Evolutionary conservation across 352 stramenopile genomes (phyloP).

Genomic region (Thalassiosira oceanica): DNA sequence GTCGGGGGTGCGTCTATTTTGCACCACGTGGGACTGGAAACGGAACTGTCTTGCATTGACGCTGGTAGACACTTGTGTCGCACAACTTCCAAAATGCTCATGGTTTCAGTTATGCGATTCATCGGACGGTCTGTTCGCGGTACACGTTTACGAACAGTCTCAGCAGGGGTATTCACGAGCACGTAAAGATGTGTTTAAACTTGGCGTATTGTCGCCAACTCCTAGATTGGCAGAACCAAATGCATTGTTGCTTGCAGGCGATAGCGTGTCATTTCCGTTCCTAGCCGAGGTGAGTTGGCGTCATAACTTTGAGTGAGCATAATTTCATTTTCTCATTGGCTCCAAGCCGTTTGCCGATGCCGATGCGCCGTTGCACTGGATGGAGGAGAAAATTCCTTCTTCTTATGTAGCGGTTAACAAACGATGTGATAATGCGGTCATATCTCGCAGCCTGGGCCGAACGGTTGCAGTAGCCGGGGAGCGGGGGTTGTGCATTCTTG

Average conservation of each 20-base stretch:
- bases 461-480: slow-evolving; percentile 39
- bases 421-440: slow-evolving; percentile 25
- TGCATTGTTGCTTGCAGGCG: slow-evolving; percentile 20
- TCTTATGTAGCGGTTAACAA: slow-evolving; percentile 37
- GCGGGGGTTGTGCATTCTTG: slow-evolving; percentile 44
- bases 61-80: too few relatives aligned
- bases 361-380: slow-evolving; percentile 25
- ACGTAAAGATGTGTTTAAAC: slow-evolving; percentile 36
- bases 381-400: slow-evolving; percentile 33
- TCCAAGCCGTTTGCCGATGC: background rate
- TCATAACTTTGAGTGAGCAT: background rate
- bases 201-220: slow-evolving; percentile 32
- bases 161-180: too few relatives aligned
- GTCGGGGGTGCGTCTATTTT: too few relatives aligned
- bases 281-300: slow-evolving; percentile 25
- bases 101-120: too few relatives aligned
- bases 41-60: too few relatives aligned
- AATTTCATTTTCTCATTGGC: background rate
- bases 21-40: too few relatives aligned
- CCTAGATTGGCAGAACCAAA: slow-evolving; percentile 22
- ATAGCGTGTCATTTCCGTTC: slow-evolving; percentile 32
- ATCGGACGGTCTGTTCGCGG: too few relatives aligned
- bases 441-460: slow-evolving; percentile 28
- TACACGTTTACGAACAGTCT: too few relatives aligned
- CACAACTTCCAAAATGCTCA: too few relatives aligned